Evolutionary conservation across 2,329 filamentous ascomycete species (phyloP).

Genomic region (Colletotrichum graminicola): DNA sequence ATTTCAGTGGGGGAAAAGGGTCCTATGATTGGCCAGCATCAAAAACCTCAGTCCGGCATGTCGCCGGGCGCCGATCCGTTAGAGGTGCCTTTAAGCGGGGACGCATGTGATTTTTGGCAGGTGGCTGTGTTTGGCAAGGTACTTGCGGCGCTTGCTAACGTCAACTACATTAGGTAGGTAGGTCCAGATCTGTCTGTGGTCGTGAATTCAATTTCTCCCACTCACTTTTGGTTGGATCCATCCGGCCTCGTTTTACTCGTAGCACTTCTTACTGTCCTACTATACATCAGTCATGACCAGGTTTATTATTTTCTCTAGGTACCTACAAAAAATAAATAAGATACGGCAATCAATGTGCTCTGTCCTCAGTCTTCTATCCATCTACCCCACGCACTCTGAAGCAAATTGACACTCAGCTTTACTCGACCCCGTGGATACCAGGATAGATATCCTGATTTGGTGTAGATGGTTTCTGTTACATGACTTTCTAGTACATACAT

Average conservation of each 20-base stretch:
- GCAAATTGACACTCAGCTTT: neutral
- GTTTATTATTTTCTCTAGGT: neutral
- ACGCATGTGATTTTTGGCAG: neutral
- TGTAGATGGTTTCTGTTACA: neutral
- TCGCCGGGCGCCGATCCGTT: slow-evolving; percentile 8
- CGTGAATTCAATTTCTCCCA: neutral
- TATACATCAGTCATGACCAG: neutral
- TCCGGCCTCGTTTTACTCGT: neutral
- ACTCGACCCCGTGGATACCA: neutral
- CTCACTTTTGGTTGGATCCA: neutral
- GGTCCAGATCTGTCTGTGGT: neutral
- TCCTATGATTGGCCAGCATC: neutral
- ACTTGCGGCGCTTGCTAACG: neutral
- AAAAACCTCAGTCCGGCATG: neutral
- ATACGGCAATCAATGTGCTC: neutral
- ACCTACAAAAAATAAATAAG: too few species aligned
- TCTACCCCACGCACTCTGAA: neutral
- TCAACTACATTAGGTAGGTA: too few species aligned
- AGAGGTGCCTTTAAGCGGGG: slow-evolving; percentile 1
- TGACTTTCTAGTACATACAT: neutral
- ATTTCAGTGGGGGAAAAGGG: neutral
- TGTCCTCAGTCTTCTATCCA: neutral
- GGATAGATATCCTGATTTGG: too few species aligned
- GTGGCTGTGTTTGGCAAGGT: neutral
- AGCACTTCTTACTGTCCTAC: neutral